A percentile compares a stretch with the other conserved stretches of the same genome.
These are phyloP conservation scores for Neurospora hispaniola DNA, from an alignment of 495 filamentous ascomycete species.

Conservation along the genomic window DNA sequence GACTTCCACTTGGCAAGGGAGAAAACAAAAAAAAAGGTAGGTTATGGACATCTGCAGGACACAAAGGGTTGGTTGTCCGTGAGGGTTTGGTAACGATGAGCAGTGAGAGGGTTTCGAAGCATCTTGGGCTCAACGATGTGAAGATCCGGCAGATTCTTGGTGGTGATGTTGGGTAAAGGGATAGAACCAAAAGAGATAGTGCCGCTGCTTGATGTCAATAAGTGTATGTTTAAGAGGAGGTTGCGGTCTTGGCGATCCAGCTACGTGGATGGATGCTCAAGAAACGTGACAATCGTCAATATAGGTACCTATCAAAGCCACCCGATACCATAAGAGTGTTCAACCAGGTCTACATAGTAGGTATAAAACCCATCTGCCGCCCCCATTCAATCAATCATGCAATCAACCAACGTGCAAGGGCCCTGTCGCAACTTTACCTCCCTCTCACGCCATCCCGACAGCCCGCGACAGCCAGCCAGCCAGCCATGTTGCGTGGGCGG, in stretches of 20 bases:
- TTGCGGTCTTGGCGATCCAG: background rate
- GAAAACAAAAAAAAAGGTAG: too few relatives aligned
- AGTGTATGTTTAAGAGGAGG: background rate
- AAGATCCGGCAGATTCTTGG: background rate
- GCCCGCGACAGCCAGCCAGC: background rate
- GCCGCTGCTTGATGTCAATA: background rate
- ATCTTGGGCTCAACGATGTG: background rate
- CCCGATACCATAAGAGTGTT: background rate
- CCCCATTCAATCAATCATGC: background rate
- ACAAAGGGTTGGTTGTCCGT: too few relatives aligned
- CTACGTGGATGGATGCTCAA: background rate
- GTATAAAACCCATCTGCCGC: background rate
- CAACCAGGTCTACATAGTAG: background rate
- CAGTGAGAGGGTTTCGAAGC: background rate
- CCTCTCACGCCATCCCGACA: background rate
- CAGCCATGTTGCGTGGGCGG: too few relatives aligned
- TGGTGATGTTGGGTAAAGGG: background rate
- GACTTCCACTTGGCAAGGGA: too few relatives aligned
- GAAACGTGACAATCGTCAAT: background rate
- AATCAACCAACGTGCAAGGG: background rate
- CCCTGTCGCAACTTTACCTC: background rate
- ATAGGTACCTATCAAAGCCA: background rate
- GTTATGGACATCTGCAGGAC: too few relatives aligned
- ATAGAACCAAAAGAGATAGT: background rate
- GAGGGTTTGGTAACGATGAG: too few relatives aligned